Conservation (phyloP, 2,329 filamentous ascomycete genomes). For the Aureobasidium sp. region DNA sequence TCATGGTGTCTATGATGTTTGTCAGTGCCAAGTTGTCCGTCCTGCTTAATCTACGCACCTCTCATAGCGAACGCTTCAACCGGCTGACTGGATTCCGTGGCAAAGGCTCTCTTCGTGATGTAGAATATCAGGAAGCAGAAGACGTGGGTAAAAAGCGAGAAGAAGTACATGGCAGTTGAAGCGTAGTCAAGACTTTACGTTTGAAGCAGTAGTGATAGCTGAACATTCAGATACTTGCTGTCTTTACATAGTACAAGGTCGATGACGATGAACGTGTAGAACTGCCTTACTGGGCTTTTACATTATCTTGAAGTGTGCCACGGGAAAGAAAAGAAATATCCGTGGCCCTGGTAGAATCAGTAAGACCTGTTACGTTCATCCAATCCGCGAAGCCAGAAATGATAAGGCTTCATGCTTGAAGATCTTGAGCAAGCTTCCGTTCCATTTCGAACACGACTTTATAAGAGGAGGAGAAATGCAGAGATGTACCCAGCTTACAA, state of each 20-base stretch:
- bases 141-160: slow-evolving; percentile 8
- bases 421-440: not conserved
- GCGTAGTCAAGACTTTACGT: not conserved
- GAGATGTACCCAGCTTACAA: too few relatives aligned
- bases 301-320: not conserved
- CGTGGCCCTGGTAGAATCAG: not conserved
- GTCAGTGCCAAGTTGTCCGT: too few relatives aligned
- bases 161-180: slow-evolving; percentile 8
- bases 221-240: too few relatives aligned
- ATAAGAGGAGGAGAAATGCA: too few relatives aligned
- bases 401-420: slow-evolving; percentile 12
- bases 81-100: not conserved
- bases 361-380: slow-evolving; percentile 12
- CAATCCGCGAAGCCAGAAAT: not conserved
- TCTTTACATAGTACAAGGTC: not conserved
- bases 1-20: not conserved
- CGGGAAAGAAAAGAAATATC: not conserved
- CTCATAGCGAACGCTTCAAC: not conserved
- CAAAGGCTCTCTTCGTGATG: slow-evolving; percentile 4
- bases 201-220: not conserved
- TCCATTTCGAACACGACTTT: too few relatives aligned
- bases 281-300: not conserved
- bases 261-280: slow-evolving; percentile 5
- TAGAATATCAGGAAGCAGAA: slow-evolving; percentile 12
- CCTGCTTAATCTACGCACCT: not conserved